These are phyloP conservation scores for Naganishia onofrii DNA, from an alignment of 768 basidiomycete genomes.

Conservation along the genomic window DNA sequence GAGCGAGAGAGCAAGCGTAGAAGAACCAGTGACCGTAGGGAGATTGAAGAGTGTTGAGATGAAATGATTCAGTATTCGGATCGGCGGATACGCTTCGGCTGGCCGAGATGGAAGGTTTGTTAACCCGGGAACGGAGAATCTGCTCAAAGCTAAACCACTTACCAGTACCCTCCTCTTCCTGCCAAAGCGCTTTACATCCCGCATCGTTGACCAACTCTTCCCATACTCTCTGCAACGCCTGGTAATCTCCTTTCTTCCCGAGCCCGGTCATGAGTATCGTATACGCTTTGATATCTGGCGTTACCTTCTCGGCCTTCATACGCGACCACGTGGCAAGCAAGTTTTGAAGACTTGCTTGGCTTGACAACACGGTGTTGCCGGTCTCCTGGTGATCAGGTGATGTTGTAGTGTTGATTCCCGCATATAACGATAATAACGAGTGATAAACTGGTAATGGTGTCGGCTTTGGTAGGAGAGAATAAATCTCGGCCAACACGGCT, in stretches of 20 bases:
- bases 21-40: constrained; percentile 37
- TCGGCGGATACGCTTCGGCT: constrained; percentile 40
- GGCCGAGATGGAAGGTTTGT: neutral
- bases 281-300: constrained; percentile 66
- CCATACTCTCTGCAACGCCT: constrained; percentile 56
- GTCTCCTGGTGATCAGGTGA: neutral
- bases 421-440: constrained; percentile 24
- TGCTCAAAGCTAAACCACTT: neutral
- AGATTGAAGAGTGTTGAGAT: constrained; percentile 64
- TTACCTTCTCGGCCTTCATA: constrained; percentile 61
- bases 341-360: constrained; percentile 52
- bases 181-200: constrained; percentile 41
- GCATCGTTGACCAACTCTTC: constrained; percentile 46
- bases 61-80: constrained; percentile 65
- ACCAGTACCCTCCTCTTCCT: constrained; percentile 8
- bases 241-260: constrained; percentile 62
- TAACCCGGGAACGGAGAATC: neutral
- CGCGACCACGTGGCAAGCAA: constrained; percentile 64
- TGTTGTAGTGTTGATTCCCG: constrained; percentile 2
- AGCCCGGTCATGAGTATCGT: constrained; percentile 65
- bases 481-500: constrained; percentile 12
- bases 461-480: constrained; percentile 20
- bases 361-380: neutral
- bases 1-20: constrained; percentile 53
- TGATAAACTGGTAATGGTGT: constrained; percentile 31